A percentile compares a stretch with the other conserved stretches of the same genome.
These are phyloP conservation scores for Paramecium octaurelia DNA, from an alignment of 73 alveolate genomes.

Conservation along the genomic window DNA sequence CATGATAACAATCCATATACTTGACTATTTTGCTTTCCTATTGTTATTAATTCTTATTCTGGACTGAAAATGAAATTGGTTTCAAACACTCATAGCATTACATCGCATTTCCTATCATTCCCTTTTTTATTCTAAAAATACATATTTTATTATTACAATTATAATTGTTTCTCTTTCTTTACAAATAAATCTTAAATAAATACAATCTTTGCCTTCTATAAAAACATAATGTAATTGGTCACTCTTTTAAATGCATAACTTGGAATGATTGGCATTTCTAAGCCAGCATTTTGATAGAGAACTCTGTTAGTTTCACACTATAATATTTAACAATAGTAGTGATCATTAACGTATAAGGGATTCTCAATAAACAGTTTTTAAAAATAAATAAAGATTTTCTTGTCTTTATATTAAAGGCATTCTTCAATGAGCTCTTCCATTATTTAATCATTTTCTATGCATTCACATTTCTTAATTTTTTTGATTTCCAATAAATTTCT, in stretches of 20 bases:
- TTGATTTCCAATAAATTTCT: not conserved
- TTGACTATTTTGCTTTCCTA: not conserved
- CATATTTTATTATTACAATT: not conserved
- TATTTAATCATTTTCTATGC: not conserved
- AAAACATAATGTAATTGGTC: not conserved
- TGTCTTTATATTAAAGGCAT: not conserved
- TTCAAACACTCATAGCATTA: conserved; percentile 32
- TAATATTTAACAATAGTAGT: not conserved
- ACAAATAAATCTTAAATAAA: not conserved
- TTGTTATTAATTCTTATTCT: not conserved
- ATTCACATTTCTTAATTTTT: conserved; percentile 27
- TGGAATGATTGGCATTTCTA: conserved; percentile 5
- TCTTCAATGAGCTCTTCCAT: conserved; percentile 7
- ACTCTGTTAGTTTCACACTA: not conserved
- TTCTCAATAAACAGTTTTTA: not conserved
- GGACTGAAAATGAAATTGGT: not conserved
- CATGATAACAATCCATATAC: conserved; percentile 17
- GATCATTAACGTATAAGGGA: not conserved
- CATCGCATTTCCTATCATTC: not conserved
- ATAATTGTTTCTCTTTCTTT: not conserved
- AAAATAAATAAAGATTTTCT: not conserved
- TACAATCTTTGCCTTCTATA: not conserved
- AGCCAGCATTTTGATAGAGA: not conserved
- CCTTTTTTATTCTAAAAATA: not conserved
- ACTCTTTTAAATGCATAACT: not conserved